These are phyloP conservation scores for Artemisia tridentata DNA, from an alignment of 129 eudicot genomes.

Conservation along the genomic window DNA sequence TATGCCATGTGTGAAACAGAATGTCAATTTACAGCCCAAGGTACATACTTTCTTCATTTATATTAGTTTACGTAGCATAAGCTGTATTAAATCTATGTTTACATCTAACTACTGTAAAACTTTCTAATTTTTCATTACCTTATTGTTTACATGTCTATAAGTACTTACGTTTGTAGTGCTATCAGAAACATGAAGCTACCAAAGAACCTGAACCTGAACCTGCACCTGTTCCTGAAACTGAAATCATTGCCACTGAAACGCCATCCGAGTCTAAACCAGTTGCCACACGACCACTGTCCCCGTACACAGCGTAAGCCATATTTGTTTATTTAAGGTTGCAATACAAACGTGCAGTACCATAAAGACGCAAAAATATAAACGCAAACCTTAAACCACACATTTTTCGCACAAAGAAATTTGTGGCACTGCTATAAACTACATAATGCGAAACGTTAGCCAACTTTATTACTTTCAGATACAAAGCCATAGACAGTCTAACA, in stretches of 20 bases:
- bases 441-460: too few relatives aligned
- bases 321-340: neutral
- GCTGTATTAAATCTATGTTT: neutral
- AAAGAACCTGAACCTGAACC: too few relatives aligned
- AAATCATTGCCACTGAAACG: too few relatives aligned
- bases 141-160: conserved; percentile 9
- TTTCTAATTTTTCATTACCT: neutral
- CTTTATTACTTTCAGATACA: too few relatives aligned
- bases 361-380: neutral
- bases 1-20: too few relatives aligned
- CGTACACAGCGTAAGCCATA: conserved; percentile 44
- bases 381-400: too few relatives aligned
- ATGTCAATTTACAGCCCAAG: conserved; percentile 46
- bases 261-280: too few relatives aligned
- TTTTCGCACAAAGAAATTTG: too few relatives aligned
- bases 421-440: too few relatives aligned
- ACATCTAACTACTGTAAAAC: conserved; percentile 2
- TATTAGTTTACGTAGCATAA: neutral
- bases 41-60: conserved; percentile 33
- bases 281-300: too few relatives aligned
- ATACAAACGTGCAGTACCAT: neutral
- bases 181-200: neutral
- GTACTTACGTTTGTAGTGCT: conserved; percentile 17
- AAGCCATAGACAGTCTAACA: too few relatives aligned
- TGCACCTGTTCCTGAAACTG: too few relatives aligned